Evolutionary conservation across 192 early-diverging fungal species (phyloP), one percentile per base, ranked within the genome.

Genomic region (Kickxella alabastrina): DNA sequence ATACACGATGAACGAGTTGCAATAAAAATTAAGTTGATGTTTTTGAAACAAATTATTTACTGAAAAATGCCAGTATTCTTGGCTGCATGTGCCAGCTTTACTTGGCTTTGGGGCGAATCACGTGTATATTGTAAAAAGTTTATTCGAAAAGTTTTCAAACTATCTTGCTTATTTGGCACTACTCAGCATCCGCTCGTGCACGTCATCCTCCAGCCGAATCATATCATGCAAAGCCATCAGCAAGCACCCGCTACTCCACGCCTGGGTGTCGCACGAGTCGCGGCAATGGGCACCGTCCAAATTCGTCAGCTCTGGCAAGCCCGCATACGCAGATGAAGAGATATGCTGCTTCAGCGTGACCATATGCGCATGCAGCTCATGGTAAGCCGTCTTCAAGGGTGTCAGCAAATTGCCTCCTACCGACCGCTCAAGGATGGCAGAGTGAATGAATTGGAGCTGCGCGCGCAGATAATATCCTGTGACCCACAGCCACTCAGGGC

Each of bases 261-360:
- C 92, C 71, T 99, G 96, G 0, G 95, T 92, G 12, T 87, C 79
- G 59, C 93, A 97, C 25, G 91, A 86, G 53, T 89, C 89, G 26
- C 62, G 43, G 60, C 97, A 99, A 26, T 80, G 71, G 5, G 62
- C 83, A 10, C 92, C 97, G 54, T 95, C 51, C 47, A 67, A 65
- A 61, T 99, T 99, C 7, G 97, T 99, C 52, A 99, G 68, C 73
- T 99, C 97, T n/a, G 95, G 92, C 37, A 99, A 68, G 13, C 97
- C 97, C 10, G 85, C 87, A 77, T 83, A 99, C 10, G 87, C 79
- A 35, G 80, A 86, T 24, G 44, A 69, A n/a, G 80, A 66, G 24
- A 97, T 81, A 28, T 61, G 62, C 45, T 47, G 65, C 34, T 68
- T 75, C 13, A 74, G 63, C 34, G 82, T 80, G 18, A 80, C 65